phyloP scores from a whole-genome alignment of 371 early-diverging fungal species.

The Vairimorpha necatrix region DNA sequence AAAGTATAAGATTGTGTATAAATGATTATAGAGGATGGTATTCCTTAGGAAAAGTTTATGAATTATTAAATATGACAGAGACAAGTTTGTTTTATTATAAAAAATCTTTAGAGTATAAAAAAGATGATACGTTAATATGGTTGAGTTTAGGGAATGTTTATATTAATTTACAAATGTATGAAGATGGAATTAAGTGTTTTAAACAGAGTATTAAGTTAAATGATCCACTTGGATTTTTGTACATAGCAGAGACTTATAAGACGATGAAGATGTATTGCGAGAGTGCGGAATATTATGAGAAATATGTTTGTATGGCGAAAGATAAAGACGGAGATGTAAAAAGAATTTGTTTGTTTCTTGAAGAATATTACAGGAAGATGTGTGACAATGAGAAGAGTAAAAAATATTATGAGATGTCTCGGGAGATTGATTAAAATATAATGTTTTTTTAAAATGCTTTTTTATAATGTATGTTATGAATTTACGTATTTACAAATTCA shows the following conservation, averaged over 20 bases:
- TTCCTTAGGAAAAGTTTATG: conserved; percentile 80
- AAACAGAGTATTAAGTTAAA: conserved; percentile 34
- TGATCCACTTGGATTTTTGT: conserved; percentile 35
- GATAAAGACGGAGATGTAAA: conserved; percentile 17
- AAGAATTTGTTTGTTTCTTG: conserved; percentile 37
- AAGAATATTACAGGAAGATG: conserved; percentile 41
- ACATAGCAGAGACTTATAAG: conserved; percentile 43
- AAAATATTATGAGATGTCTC: conserved; percentile 5
- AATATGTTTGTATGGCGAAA: conserved; percentile 35
- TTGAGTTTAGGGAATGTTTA: conserved; percentile 46
- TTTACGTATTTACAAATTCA: too few species aligned
- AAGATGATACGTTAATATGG: conserved; percentile 48
- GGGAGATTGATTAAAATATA: background rate
- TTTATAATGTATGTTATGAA: too few species aligned
- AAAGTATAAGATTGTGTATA: conserved; percentile 72
- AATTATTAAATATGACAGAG: conserved; percentile 72
- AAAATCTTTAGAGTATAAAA: conserved; percentile 70
- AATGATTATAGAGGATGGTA: conserved; percentile 84
- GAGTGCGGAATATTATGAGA: conserved; percentile 46
- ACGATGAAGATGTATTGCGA: conserved; percentile 37
- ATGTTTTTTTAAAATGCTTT: background rate
- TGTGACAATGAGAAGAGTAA: conserved; percentile 37
- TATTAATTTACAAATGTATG: conserved; percentile 26
- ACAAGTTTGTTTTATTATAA: conserved; percentile 77
- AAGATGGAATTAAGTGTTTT: conserved; percentile 53